Base-by-base conservation (phyloP, 1,284 basidiomycete species). In the Malassezia brasiliensis region DNA sequence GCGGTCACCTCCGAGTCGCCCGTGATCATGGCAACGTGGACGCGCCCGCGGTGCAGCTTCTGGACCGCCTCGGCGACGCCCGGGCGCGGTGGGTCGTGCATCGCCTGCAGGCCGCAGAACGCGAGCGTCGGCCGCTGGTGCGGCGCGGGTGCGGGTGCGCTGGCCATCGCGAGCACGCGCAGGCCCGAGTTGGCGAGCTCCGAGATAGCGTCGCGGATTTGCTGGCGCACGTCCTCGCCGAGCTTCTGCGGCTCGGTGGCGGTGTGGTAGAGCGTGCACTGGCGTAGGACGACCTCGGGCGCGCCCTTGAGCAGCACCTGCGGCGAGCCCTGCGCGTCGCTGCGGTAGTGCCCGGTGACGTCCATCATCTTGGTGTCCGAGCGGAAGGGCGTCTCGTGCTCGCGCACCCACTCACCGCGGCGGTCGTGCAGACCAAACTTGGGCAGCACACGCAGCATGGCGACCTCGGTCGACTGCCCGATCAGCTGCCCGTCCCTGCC, bases 21-120 rank as follows among this genome's bases (percentile, higher is more conserved):
- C 0, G 93, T 96, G 74, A 96, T 96, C 91, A 98, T 96, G 39
- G 96, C 86, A 12, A 96, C 85, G 68, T 93, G 89, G 35, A 98
- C 86, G 7, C 91, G 88, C 15, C 87, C 90, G 15, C 79, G 77
- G 67, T 90, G 87, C 25, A 96, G 78, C 22, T 85, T 77, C 30
- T 79, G 79, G 59, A 96, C 85, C 9, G 91, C 85, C 64, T 90
- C 86, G 2, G 85, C 84, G n/a, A 96, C 90, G 22, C 90, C 91
- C 63, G 85, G 85, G 41, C 93, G 80, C 0, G 93, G 93, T 2
- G 93, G 93, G 75, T 96, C 93, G 57, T 87, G 80, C 90, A 96
- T 96, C 3, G 88, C 90, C 72, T 89, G 84, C 77, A 94, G 89
- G 0, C 91, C 93, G 3, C 83, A 85, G 73, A 98, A 96, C 1